Evolutionary conservation across 2,329 filamentous ascomycete species (phyloP), one percentile per base, ranked within the genome.

Genomic region (Cladosporium sp.): DNA sequence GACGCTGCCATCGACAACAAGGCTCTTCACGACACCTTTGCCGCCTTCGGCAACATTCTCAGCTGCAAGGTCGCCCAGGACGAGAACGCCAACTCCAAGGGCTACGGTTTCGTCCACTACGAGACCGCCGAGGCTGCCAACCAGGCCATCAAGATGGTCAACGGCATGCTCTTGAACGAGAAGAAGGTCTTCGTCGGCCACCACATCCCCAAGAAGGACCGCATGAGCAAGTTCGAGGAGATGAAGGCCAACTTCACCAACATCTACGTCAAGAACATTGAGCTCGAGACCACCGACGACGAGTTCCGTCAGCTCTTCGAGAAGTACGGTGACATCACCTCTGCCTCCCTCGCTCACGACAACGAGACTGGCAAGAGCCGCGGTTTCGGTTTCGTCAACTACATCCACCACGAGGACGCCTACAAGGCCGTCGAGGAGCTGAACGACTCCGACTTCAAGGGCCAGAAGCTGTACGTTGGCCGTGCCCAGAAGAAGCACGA

Each of bases 161-260:
- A 99, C 81, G 95, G 95, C 80, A 99, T 99, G 95, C 86, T 99
- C 80, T 83, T 99, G 79, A 99, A 99, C 84, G 95, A 99, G 88
- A 99, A 99, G 90, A 99, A 99, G 88, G 95, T 99, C 71, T 99
- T 96, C 75, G 95, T 99, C 74, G 95, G 95, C 71, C 94, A 97
- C 83, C 95, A 99, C 84, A 98, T 99, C 77, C 93, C 95, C 80
- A 98, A 98, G 91, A 98, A 98, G 88, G 95, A 99, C 79, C 94
- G 95, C 76, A 95, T 98, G 88, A 97, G 92, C 92, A 99, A 99
- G 85, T 98, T 98, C 75, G 95, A 99, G 85, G 95, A 99, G 87
- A 99, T 99, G 94, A 99, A 99, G 90, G 95, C 95, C 81, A 99
- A 99, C 87, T 99, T 96, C 87, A 99, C 95, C 85, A 99, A 99